Evolutionary conservation across 1,139 yeast genomes (phyloP).

Genomic region (Sugiyamaella pinicola): DNA sequence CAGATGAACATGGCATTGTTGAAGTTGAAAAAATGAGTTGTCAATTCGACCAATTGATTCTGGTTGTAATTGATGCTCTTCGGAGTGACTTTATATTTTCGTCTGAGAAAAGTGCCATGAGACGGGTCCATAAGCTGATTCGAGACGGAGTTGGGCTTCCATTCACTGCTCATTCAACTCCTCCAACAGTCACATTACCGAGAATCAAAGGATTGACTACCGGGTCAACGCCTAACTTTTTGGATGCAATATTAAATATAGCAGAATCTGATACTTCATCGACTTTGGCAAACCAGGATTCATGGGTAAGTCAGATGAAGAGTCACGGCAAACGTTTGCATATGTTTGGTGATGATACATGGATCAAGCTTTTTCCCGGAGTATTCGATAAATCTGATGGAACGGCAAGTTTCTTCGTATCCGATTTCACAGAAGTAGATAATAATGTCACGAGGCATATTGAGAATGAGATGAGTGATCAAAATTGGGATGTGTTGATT

Average conservation of each 20-base stretch:
- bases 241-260: slow-evolving; percentile 90
- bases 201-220: slow-evolving; percentile 92
- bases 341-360: slow-evolving; percentile 96
- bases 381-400: slow-evolving; percentile 74
- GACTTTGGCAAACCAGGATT: slow-evolving; percentile 73
- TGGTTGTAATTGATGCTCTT: slow-evolving; percentile 92
- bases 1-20: slow-evolving; percentile 37
- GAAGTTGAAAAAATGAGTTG: slow-evolving; percentile 37
- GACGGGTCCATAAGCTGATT: slow-evolving; percentile 65
- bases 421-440: slow-evolving; percentile 93
- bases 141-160: slow-evolving; percentile 74
- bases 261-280: slow-evolving; percentile 90
- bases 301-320: slow-evolving; percentile 77
- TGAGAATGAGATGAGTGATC: slow-evolving; percentile 50
- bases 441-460: slow-evolving; percentile 89
- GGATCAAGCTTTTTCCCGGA: slow-evolving; percentile 84
- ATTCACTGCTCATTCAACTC: slow-evolving; percentile 86
- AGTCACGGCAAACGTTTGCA: slow-evolving; percentile 54
- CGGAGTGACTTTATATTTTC: slow-evolving; percentile 81
- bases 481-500: slow-evolving; percentile 78
- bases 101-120: slow-evolving; percentile 61
- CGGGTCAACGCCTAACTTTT: slow-evolving; percentile 90
- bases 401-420: slow-evolving; percentile 89
- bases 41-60: slow-evolving; percentile 65
- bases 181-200: slow-evolving; percentile 96